Percentiles rank a stretch among this genome's conserved stretches.
Conservation (phyloP, 2,329 filamentous ascomycete species). For the Knoxdaviesia proteae region DNA sequence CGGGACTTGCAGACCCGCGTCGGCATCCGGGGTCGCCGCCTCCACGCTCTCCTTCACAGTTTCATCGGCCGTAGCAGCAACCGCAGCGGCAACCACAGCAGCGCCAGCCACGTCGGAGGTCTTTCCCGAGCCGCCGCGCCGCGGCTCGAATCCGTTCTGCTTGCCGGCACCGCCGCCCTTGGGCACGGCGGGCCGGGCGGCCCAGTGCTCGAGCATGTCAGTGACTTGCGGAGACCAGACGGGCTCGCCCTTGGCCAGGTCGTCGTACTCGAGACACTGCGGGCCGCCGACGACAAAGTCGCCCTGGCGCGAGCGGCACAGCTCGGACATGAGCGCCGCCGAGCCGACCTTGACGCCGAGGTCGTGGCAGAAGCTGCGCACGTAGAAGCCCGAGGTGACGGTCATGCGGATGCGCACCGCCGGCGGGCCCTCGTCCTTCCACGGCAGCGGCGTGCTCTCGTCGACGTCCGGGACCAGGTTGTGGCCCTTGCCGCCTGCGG, state of each 20-base stretch:
- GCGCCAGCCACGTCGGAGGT: background rate
- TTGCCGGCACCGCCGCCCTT: background rate
- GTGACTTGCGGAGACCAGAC: conserved; percentile 62
- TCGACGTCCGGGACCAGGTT: conserved; percentile 30
- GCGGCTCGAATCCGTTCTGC: background rate
- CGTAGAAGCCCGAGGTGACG: conserved; percentile 90
- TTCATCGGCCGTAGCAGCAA: background rate
- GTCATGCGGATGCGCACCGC: conserved; percentile 75
- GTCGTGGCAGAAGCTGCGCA: conserved; percentile 83
- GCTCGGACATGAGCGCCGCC: conserved; percentile 66
- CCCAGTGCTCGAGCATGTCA: conserved; percentile 23
- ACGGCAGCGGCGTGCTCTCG: conserved; percentile 28
- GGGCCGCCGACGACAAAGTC: conserved; percentile 50
- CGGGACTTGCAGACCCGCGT: conserved; percentile 2
- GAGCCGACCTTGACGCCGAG: conserved; percentile 66
- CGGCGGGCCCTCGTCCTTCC: conserved; percentile 43
- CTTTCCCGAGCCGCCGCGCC: background rate
- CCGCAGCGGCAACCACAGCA: background rate
- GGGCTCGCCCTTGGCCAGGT: conserved; percentile 54
- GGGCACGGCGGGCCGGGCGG: conserved; percentile 3
- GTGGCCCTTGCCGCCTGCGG: conserved; percentile 19
- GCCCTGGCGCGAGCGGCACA: conserved; percentile 63
- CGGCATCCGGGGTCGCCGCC: conserved; percentile 7
- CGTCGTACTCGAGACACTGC: conserved; percentile 61
- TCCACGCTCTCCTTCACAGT: conserved; percentile 3